Base-by-base conservation (phyloP, 2,329 filamentous ascomycete genomes). In the Ilyonectria destructans region DNA sequence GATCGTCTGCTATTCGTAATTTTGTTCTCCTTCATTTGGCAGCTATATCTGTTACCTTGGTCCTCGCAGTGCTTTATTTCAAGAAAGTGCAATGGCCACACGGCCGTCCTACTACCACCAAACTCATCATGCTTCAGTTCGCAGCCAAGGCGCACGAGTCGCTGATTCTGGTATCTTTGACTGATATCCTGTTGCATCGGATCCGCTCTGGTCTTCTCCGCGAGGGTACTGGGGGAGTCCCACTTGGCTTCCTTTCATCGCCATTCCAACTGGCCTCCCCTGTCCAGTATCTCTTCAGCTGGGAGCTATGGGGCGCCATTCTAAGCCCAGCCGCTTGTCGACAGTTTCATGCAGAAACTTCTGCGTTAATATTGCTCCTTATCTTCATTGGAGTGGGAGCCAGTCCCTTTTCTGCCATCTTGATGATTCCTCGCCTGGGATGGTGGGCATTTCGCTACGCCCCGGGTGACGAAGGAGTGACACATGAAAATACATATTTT, bases 81-180 rank as follows among this genome's bases (percentile, higher is more conserved):
- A 58, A 29, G 15, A 31, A 58, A 12, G 21, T 58, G 0, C 45
- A 57, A 26, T 67, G 64, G 64, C 21, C n/a, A 19, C 15, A 31
- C 5, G 31, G 29, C 2, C 58, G 58, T 45, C 58, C 64, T n/a
- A 67, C 58, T 19, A 6, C 54, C 2, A 26, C 54, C 9, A 46
- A 67, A 8, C 37, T 62, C 15, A 55, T 40, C 21, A 58, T 49
- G n/a, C 58, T 66, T 19, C 63, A 66, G 23, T 66, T 61, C 45
- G 63, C 57, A 21, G 63, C 63, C 31, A 66, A 66, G 23, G 51
- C 43, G 2, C 63, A 66, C 9, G 63, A 66, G 23, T 48, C 31
- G n/a, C 21, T 67, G 6, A 62, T 55, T 26, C 26, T 62, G 2
- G 21, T 62, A 2, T 67, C 64, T 3, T 19, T 67, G 23, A 29